phyloP scores from a whole-genome alignment of 805 yeast species.

The Schwanniomyces polymorphus region DNA sequence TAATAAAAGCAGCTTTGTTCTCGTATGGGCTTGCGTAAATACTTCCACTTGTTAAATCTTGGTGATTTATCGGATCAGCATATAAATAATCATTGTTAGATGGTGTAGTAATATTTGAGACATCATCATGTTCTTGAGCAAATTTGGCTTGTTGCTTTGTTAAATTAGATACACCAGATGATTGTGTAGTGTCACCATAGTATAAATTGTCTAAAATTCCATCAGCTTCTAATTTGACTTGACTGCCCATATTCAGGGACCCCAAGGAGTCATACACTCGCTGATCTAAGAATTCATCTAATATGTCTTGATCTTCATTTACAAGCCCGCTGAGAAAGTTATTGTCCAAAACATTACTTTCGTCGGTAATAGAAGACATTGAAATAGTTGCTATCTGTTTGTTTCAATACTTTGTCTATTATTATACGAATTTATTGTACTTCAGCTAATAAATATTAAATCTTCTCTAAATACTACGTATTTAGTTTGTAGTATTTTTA shows the following conservation, averaged over 20 bases:
- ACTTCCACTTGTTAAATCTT: neutral
- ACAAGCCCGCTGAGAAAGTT: slow-evolving; percentile 15
- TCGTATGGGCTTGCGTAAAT: slow-evolving; percentile 19
- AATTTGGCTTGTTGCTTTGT: neutral
- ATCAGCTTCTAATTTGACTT: slow-evolving; percentile 10
- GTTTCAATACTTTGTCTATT: neutral
- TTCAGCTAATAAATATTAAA: neutral
- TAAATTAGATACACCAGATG: neutral
- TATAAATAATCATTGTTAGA: slow-evolving; percentile 20
- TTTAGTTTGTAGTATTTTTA: neutral
- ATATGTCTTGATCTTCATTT: slow-evolving; percentile 45
- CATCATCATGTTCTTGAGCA: neutral
- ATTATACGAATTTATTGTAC: neutral
- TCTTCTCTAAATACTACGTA: neutral
- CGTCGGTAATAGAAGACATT: slow-evolving; percentile 22
- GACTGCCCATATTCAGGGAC: neutral
- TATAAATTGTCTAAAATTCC: slow-evolving; percentile 18
- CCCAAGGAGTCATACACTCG: slow-evolving; percentile 43
- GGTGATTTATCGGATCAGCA: slow-evolving; percentile 13
- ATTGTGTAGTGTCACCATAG: neutral
- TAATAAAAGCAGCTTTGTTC: neutral
- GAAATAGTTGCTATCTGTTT: neutral
- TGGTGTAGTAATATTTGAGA: slow-evolving; percentile 3
- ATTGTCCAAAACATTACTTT: slow-evolving; percentile 20
- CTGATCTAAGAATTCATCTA: slow-evolving; percentile 59